Base-by-base conservation (phyloP, 2,329 filamentous ascomycete genomes). In the Diaporthe ampelina region DNA sequence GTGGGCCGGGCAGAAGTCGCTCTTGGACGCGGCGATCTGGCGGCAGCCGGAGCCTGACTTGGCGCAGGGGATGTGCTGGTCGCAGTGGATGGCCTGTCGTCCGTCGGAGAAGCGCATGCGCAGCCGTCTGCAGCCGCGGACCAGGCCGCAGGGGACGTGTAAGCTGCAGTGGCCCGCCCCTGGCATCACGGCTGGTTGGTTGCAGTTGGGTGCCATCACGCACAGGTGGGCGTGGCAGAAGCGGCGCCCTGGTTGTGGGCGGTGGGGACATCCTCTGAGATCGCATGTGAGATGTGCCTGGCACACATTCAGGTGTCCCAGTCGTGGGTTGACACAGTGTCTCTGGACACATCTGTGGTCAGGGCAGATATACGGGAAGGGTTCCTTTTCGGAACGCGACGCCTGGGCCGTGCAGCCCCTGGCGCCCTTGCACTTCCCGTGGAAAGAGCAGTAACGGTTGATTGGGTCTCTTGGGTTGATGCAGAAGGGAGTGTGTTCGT, bases 221-320 rank as follows among this genome's bases (percentile, higher is more conserved):
- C 74, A 75, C 19, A 56, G 19, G 43, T 75, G 74, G 3, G 24
- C 69, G 3, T 50, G 71, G 45, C 74, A 75, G 26, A 75, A 56
- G 13, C 73, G 56, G n/a, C 71, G 74, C 2, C n/a, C 37, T 15
- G 70, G 32, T 5, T 73, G 57, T 13, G 74, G 65, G 13, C 52
- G 67, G 48, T 71, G 45, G 9, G 24, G 67, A 45, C 74, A 75
- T 32, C 58, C 67, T 7, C 32, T 56, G 21, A 45, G 8, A 17
- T 71, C 65, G 59, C 74, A 75, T n/a, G 57, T 71, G n/a, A 75
- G 65, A 24, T 75, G 74, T 4, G 58, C 72, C 67, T 73, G 29
- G 24, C 74, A 75, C 1, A 75, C 45, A 1, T 32, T n/a, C 35
- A 54, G 45, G 10, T 61, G 26, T 19, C 58, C 65, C 11, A 54